Evolutionary conservation across 306 rosid species (phyloP), one percentile per base, ranked within the genome.

Genomic region (Quercus glauca): DNA sequence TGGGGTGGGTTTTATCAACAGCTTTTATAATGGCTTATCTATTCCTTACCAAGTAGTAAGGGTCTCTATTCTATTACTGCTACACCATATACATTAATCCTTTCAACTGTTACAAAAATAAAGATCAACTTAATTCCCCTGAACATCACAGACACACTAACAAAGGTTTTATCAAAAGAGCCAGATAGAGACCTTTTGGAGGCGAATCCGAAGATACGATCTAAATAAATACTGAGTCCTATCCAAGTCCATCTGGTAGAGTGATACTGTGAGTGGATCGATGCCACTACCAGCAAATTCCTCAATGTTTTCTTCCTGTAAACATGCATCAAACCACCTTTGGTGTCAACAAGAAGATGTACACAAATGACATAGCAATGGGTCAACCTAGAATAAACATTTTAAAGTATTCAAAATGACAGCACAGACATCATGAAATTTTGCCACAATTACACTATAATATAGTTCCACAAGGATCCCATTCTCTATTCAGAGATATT

Each of bases 201-300:
- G 86, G 59, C 99, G 96, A 85, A 89, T 83, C 55, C 99, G 85
- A 71, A 91, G 90, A 75, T 95, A 92, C 5, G 99, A 95, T 87
- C 97, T 87, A 37, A 95, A 82, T 55, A 95, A 76, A 84, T 93
- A 95, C 63, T 89, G 92, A 23, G 96, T 83, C 86, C 97, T 88
- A 78, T 95, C 99, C 81, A 95, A 73, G 81, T 95, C 99, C 98
- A 95, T 95, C 85, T 95, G 98, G 85, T 93, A 95, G 56, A 95
- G 91, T 76, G 99, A 95, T 33, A 90, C 81, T 0, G 92, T 89
- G 28, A 91, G 96, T 9, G 93, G 96, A 83, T 91, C 93, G 55
- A 53, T 35, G 19, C 93, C 89, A 71, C 67, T 79, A 11, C 78
- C 75, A 25, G 81, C 76, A 86, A 84, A 88, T 71, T 91, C 97